Base-by-base conservation (phyloP, 2,329 filamentous ascomycete genomes). In the Basipetospora sp. region DNA sequence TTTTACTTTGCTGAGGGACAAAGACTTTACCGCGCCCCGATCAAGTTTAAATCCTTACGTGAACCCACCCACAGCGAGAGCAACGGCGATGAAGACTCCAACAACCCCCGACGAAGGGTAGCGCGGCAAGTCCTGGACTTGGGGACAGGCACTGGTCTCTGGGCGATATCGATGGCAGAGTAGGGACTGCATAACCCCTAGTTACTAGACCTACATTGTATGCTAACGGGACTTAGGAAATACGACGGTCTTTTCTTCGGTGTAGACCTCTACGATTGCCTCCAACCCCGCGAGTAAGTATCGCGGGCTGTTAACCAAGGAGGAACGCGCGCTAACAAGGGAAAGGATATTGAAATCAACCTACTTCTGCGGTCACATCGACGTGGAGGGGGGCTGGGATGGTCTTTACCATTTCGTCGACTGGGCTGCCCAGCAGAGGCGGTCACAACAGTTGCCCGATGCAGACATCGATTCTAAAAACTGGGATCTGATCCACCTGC, bases 131-230 rank as follows among this genome's bases (percentile, higher is more conserved):
- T 80, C 34, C 52, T 80, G 30, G 76, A 80, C 49, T 53, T 94
- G 38, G 88, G 86, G 30, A 87, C 80, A 44, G 88, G 87, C 15
- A 93, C 85, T 1, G 86, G 85, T 28, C 88, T 93, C 43, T 96
- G 88, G 88, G 74, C 80, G 29, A 82, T 92, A 48, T 80, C 88
- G 47, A 80, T 94, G 59, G 80, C 81, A 44, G 77, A 81, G 71
- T 84, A 63, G 60, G 74, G 5, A 33, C 11, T 19, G 10, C 17
- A 10, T n/a, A 20, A 11, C 4, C 17, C 17, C 11, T 18, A n/a
- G 10, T n/a, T n/a, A n/a, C n/a, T n/a, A n/a, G n/a, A n/a, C n/a
- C n/a, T n/a, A n/a, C n/a, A n/a, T n/a, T n/a, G n/a, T n/a, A n/a
- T n/a, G n/a, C n/a, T n/a, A n/a, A n/a, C n/a, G n/a, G n/a, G n/a